Conservation (phyloP, 768 basidiomycete species). For the Leucosporidium scottii region DNA sequence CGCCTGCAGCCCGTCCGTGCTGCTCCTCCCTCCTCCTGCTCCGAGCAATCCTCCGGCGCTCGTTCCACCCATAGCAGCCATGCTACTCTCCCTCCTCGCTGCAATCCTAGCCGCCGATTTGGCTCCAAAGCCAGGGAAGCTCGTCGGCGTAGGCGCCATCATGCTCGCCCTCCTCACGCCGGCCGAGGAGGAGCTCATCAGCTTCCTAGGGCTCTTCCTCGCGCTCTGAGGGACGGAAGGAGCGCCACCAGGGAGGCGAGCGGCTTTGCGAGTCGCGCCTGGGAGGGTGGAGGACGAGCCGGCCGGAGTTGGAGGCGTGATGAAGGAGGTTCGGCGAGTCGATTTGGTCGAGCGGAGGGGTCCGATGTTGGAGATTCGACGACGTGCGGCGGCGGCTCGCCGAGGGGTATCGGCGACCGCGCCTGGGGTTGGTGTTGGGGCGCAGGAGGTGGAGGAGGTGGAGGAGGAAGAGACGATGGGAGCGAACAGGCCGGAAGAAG, state of each 20-base stretch:
- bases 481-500: constrained; percentile 18
- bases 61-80: not conserved
- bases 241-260: not conserved
- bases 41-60: not conserved
- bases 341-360: constrained; percentile 26
- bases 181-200: not conserved
- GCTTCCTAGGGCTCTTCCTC: constrained; percentile 28
- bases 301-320: not conserved
- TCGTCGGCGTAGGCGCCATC: too few species aligned
- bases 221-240: constrained; percentile 8
- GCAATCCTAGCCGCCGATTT: not conserved
- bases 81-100: not conserved
- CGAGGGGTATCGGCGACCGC: not conserved
- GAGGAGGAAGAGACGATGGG: constrained; percentile 18
- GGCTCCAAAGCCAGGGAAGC: not conserved
- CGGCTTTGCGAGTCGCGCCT: not conserved
- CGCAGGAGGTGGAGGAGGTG: not conserved
- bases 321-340: constrained; percentile 16
- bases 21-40: too few species aligned
- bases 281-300: not conserved
- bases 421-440: not conserved
- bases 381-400: constrained; percentile 2
- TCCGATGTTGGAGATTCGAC: constrained; percentile 28
- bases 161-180: not conserved
- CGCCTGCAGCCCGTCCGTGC: too few species aligned